A percentile compares a stretch with the other conserved stretches of the same genome.
These are phyloP conservation scores for Chlamydomonas sphaeroides DNA, from an alignment of 139 green algal genomes.

Conservation along the genomic window DNA sequence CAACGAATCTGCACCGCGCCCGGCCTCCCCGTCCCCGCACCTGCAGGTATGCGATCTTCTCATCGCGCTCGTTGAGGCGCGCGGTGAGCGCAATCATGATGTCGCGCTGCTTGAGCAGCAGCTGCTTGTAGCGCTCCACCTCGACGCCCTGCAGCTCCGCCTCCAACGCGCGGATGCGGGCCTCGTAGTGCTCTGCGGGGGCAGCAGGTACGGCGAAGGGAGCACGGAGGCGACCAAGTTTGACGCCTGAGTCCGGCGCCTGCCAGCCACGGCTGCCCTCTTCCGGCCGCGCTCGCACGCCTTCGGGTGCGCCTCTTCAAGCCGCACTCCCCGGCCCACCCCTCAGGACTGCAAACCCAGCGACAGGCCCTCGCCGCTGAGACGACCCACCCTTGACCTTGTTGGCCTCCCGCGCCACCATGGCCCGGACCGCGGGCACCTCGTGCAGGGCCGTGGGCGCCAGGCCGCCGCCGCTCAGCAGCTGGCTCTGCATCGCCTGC, in stretches of 20 bases:
- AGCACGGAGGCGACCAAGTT: no score
- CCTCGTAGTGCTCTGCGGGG: slow-evolving; percentile 85
- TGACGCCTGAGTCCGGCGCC: no score
- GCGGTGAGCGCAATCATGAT: slow-evolving; percentile 98
- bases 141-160: slow-evolving; percentile 72
- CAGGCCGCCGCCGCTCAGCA: slow-evolving; percentile 78
- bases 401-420: slow-evolving; percentile 77
- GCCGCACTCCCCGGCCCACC: no score
- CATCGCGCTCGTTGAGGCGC: slow-evolving; percentile 92
- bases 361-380: no score
- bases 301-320: no score
- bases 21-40: no score
- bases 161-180: slow-evolving; percentile 84
- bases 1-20: no score
- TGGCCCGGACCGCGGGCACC: slow-evolving; percentile 79
- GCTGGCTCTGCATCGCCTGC: slow-evolving; percentile 86
- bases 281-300: no score
- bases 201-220: background rate
- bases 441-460: slow-evolving; percentile 62
- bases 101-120: slow-evolving; percentile 97
- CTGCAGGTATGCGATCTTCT: slow-evolving; percentile 89
- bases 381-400: slow-evolving; percentile 19
- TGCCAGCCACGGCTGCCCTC: no score
- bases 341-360: no score
- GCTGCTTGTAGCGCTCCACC: slow-evolving; percentile 91